phyloP scores from a whole-genome alignment of 2,329 filamentous ascomycete species.

The Xylaria sp. region DNA sequence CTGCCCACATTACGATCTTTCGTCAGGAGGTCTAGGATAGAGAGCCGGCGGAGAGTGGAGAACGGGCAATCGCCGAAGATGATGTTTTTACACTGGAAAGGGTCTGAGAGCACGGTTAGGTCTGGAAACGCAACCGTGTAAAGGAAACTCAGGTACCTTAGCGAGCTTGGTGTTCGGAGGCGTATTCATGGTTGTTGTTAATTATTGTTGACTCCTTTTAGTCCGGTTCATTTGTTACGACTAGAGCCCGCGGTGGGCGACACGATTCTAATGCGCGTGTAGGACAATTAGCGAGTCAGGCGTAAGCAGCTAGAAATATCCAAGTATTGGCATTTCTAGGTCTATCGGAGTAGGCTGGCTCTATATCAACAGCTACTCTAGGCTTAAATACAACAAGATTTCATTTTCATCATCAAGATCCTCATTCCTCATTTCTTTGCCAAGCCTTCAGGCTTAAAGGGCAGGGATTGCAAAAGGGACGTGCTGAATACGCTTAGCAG shows the following conservation, averaged over 20 bases:
- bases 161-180: neutral
- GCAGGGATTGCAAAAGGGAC: neutral
- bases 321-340: constrained; percentile 11
- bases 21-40: constrained; percentile 35
- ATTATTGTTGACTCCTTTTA: neutral
- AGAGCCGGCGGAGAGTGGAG: constrained; percentile 21
- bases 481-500: constrained; percentile 50
- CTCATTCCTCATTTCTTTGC: constrained; percentile 19
- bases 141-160: neutral
- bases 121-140: constrained; percentile 10
- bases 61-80: constrained; percentile 10
- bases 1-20: constrained; percentile 42
- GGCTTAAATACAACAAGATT: constrained; percentile 18
- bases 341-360: neutral
- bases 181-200: constrained; percentile 1
- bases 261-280: neutral
- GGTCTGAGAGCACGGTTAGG: constrained; percentile 15
- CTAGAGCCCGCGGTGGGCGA: neutral
- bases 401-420: constrained; percentile 13
- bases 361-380: constrained; percentile 20
- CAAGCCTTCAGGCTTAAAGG: neutral
- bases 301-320: constrained; percentile 9
- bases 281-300: neutral
- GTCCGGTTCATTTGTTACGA: neutral
- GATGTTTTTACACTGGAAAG: constrained; percentile 25